phyloP scores from a whole-genome alignment of 371 early-diverging fungal genomes.

The Saksenaea oblongispora region DNA sequence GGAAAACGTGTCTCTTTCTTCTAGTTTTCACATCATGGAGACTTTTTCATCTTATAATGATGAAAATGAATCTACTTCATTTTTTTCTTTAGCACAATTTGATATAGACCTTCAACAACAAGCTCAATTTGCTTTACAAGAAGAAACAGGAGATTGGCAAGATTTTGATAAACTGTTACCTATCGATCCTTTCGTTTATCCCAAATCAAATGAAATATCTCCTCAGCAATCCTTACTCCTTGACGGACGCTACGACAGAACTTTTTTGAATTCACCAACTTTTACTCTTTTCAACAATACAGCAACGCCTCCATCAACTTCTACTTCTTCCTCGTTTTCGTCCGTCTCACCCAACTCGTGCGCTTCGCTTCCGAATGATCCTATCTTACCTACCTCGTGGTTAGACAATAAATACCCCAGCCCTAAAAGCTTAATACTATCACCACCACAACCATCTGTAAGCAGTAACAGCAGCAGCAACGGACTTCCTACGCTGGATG shows the following conservation, averaged over 20 bases:
- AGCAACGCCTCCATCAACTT: background rate
- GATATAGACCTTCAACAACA: conserved; percentile 46
- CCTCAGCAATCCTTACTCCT: background rate
- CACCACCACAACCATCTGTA: background rate
- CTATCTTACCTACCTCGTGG: background rate
- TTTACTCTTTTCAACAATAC: background rate
- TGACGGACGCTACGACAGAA: background rate
- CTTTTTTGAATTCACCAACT: background rate
- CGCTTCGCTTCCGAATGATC: background rate
- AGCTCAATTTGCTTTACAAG: conserved; percentile 42
- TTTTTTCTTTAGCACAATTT: conserved; percentile 31
- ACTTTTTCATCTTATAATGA: background rate
- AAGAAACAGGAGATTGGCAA: conserved; percentile 28
- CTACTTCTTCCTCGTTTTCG: background rate
- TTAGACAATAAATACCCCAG: background rate
- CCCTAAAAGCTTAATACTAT: background rate
- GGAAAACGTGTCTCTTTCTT: background rate
- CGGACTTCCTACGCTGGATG: conserved; percentile 12
- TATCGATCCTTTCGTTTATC: conserved; percentile 10
- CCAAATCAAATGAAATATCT: background rate
- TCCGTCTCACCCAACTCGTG: conserved; percentile 4
- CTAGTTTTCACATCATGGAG: background rate
- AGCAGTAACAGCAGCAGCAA: background rate
- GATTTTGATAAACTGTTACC: conserved; percentile 44
- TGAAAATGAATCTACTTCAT: background rate